Percentiles rank a stretch among this genome's conserved stretches.
Conservation (phyloP, 1,284 basidiomycete species). For the Malassezia caprae region DNA sequence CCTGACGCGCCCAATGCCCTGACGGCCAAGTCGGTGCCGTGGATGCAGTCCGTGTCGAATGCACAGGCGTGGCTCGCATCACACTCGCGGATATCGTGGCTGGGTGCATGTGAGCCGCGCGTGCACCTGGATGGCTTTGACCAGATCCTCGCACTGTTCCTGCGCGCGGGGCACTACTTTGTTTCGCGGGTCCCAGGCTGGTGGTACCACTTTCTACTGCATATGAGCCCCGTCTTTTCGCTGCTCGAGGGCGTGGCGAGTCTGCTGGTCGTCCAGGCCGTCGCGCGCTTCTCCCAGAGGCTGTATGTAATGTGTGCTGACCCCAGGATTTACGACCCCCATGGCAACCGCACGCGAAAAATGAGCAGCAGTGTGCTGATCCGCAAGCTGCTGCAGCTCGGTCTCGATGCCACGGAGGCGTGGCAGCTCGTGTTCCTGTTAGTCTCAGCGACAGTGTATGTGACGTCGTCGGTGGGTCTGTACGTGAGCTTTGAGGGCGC, state of each 20-base stretch:
- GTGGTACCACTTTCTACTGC: constrained; percentile 39
- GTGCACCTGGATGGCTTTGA: neutral
- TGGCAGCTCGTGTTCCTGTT: constrained; percentile 46
- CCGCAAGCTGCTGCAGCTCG: constrained; percentile 27
- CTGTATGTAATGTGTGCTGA: constrained; percentile 23
- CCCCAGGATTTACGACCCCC: constrained; percentile 62
- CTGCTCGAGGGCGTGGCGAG: constrained; percentile 46
- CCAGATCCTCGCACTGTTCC: neutral
- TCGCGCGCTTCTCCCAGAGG: constrained; percentile 36
- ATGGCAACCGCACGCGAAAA: constrained; percentile 12
- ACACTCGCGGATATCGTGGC: neutral
- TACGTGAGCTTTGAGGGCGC: constrained; percentile 41
- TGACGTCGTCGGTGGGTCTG: constrained; percentile 34
- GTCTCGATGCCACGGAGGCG: constrained; percentile 37
- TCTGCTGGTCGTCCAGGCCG: constrained; percentile 41
- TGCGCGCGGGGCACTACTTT: constrained; percentile 21
- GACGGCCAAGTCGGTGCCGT: constrained; percentile 4
- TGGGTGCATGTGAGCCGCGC: neutral
- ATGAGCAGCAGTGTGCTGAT: constrained; percentile 24
- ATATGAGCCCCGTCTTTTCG: constrained; percentile 39
- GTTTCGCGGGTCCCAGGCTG: constrained; percentile 35
- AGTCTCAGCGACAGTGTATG: constrained; percentile 40
- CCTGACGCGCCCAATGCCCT: constrained; percentile 16
- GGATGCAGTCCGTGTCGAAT: constrained; percentile 9
- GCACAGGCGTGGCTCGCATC: constrained; percentile 1